Percentiles rank a stretch among this genome's conserved stretches.
Conservation (phyloP, 352 stramenopile genomes). For the Phytopythium ostracodes region DNA sequence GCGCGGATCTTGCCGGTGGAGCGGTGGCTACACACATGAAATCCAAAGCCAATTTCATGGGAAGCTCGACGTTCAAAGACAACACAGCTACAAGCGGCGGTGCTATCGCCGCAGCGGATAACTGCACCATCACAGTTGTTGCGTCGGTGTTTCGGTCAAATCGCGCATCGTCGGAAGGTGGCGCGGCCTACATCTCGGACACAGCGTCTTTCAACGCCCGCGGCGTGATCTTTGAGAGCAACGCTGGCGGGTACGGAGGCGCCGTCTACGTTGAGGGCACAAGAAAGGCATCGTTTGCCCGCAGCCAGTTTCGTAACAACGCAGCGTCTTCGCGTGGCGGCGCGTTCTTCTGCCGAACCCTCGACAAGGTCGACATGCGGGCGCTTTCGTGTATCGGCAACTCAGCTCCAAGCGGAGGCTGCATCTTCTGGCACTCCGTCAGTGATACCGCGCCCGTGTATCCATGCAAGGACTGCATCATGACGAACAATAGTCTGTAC, state of each 20-base stretch:
- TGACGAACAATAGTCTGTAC: conserved; percentile 48
- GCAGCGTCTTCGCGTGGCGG: conserved; percentile 32
- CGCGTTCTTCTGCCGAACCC: conserved; percentile 40
- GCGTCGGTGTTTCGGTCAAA: conserved; percentile 19
- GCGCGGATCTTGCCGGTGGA: conserved; percentile 39
- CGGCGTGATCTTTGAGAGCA: conserved; percentile 17
- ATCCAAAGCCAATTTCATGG: conserved; percentile 13
- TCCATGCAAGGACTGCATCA: conserved; percentile 31
- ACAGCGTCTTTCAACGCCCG: conserved; percentile 17
- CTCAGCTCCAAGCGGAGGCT: conserved; percentile 44
- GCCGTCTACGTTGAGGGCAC: conserved; percentile 30
- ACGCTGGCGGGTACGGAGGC: conserved; percentile 32
- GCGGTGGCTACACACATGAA: conserved; percentile 26
- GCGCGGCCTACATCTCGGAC: conserved; percentile 30
- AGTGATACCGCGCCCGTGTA: conserved; percentile 14
- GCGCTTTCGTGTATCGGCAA: conserved; percentile 33
- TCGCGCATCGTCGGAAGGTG: conserved; percentile 18
- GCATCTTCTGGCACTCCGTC: conserved; percentile 59
- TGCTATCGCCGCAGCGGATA: conserved; percentile 14
- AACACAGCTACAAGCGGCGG: conserved; percentile 40
- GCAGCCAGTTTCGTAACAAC: conserved; percentile 30
- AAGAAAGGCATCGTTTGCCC: conserved; percentile 9
- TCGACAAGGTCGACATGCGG: conserved; percentile 16
- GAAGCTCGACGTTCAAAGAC: conserved; percentile 18
- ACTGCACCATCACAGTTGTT: conserved; percentile 11